Evolutionary conservation across 345 rosid genomes (phyloP).

Genomic region (Melaleuca quinquenervia): DNA sequence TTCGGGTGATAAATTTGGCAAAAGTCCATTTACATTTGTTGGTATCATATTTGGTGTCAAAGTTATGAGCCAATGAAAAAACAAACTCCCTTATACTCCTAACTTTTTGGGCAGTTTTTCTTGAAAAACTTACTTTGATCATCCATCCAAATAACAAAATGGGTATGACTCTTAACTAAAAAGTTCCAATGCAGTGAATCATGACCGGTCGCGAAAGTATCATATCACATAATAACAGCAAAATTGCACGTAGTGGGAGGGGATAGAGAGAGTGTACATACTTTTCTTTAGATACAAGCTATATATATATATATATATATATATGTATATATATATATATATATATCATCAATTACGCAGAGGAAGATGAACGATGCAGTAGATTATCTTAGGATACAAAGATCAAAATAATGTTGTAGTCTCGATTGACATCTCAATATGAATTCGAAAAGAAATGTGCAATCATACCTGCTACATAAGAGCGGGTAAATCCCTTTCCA

Average conservation of each 20-base stretch:
- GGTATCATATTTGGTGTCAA: not conserved
- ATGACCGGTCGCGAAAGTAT: not conserved
- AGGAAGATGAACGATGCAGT: not conserved
- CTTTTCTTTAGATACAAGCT: not conserved
- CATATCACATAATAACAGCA: not conserved
- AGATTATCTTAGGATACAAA: not conserved
- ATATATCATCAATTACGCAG: no score
- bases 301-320: no score
- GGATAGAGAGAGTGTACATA: not conserved
- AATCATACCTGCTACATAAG: not conserved
- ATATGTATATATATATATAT: no score
- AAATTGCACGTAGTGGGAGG: not conserved
- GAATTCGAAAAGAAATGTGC: not conserved
- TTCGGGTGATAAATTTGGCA: no score
- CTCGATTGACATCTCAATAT: not conserved
- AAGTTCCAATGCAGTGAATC: not conserved
- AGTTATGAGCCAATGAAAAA: not conserved
- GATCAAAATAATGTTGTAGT: not conserved
- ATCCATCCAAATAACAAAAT: not conserved
- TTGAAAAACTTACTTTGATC: not conserved
- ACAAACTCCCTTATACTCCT: no score
- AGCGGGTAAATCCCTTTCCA: not conserved
- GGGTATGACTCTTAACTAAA: not conserved
- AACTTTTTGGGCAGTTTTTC: not conserved
- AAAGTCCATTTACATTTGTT: no score